These are phyloP conservation scores for Oryza nivara DNA, from an alignment of 176 grass and related monocot genomes.

Conservation along the genomic window DNA sequence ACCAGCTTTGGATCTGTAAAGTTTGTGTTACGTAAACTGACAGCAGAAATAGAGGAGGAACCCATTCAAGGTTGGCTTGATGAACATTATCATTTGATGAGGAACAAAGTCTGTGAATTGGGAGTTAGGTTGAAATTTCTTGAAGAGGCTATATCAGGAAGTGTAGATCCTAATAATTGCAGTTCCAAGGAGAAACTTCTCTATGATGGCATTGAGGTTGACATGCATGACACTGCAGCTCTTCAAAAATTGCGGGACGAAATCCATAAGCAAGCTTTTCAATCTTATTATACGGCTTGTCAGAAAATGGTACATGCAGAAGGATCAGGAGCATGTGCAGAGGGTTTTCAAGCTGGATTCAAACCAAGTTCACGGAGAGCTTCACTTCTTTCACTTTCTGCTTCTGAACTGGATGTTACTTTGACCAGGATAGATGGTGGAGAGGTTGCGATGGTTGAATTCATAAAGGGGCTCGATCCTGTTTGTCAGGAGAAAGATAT, in stretches of 20 bases:
- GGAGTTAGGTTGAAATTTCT: conserved; percentile 83
- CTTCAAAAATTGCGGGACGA: conserved; percentile 75
- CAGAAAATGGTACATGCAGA: conserved; percentile 77
- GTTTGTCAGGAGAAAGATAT: conserved; percentile 81
- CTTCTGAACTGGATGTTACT: conserved; percentile 85
- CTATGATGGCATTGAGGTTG: conserved; percentile 61
- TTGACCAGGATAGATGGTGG: conserved; percentile 85
- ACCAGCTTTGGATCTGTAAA: conserved; percentile 84
- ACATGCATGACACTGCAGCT: conserved; percentile 54
- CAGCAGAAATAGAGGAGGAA: conserved; percentile 95
- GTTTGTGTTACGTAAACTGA: conserved; percentile 88
- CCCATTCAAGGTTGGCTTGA: conserved; percentile 98
- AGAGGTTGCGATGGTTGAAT: conserved; percentile 86
- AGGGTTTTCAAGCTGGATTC: conserved; percentile 91
- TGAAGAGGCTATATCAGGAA: conserved; percentile 73
- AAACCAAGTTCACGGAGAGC: conserved; percentile 71
- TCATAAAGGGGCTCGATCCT: conserved; percentile 82
- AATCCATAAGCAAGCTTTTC: conserved; percentile 88
- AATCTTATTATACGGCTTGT: conserved; percentile 83
- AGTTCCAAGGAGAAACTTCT: conserved; percentile 54
- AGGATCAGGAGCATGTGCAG: conserved; percentile 77
- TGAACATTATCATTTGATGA: conserved; percentile 97
- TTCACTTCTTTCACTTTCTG: conserved; percentile 95
- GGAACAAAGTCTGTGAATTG: conserved; percentile 77
- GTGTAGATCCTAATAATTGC: conserved; percentile 49